A percentile compares a stretch with the other conserved stretches of the same genome.
phyloP scores from a whole-genome alignment of 352 stramenopile genomes.

The Pythium brassicae region DNA sequence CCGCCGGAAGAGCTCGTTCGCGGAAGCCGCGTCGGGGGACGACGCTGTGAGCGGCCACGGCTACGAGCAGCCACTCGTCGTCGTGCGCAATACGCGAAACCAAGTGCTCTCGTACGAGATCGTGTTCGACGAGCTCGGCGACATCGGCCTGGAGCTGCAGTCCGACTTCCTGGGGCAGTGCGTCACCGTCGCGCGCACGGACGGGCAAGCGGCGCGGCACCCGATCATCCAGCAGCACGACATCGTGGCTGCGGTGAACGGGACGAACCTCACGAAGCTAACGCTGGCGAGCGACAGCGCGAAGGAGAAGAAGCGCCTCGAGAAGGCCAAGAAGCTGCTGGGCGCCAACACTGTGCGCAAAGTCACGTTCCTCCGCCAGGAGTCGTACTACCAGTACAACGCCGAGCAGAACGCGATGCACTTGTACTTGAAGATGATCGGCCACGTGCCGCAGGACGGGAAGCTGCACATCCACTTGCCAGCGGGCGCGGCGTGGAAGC shows the following conservation, averaged over 20 bases:
- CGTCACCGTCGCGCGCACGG: slow-evolving; percentile 32
- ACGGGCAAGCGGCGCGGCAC: slow-evolving; percentile 31
- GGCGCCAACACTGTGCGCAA: slow-evolving; percentile 20
- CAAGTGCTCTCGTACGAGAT: slow-evolving; percentile 66
- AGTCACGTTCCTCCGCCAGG: slow-evolving; percentile 45
- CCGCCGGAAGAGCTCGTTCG: slow-evolving; percentile 16
- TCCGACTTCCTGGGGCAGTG: slow-evolving; percentile 57
- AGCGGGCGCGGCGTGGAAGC: slow-evolving; percentile 20
- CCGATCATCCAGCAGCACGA: slow-evolving; percentile 46
- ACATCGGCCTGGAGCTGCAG: slow-evolving; percentile 38
- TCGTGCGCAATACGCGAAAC: slow-evolving; percentile 56
- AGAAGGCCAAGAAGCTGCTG: slow-evolving; percentile 22
- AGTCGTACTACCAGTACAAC: slow-evolving; percentile 51
- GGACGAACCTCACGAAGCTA: slow-evolving; percentile 19
- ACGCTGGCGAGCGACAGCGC: slow-evolving; percentile 19
- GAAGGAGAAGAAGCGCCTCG: slow-evolving; percentile 29
- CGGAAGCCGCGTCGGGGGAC: slow-evolving; percentile 1
- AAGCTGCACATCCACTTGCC: slow-evolving; percentile 32
- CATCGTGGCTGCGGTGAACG: slow-evolving; percentile 47
- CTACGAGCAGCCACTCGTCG: slow-evolving; percentile 29
- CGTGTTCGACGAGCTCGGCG: slow-evolving; percentile 38
- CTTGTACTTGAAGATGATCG: slow-evolving; percentile 33
- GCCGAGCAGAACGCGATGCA: slow-evolving; percentile 16
- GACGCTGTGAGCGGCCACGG: slow-evolving; percentile 12
- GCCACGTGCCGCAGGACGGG: slow-evolving; percentile 25